A percentile compares a stretch with the other conserved stretches of the same genome.
phyloP scores from a whole-genome alignment of 805 yeast genomes.

The Wickerhamomyces rabaulensis region DNA sequence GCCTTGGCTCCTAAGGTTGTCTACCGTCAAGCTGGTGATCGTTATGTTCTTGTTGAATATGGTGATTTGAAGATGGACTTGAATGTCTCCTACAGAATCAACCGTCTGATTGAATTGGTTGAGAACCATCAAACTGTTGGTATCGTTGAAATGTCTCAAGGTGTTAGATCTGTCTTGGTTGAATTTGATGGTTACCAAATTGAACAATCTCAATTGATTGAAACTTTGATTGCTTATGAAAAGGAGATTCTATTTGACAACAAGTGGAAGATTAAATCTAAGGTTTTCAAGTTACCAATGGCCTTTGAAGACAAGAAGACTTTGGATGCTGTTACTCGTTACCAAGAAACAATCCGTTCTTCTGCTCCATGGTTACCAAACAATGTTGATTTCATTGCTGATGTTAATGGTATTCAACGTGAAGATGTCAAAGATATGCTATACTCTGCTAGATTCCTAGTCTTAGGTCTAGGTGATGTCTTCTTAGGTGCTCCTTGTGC shows the following conservation, averaged over 20 bases:
- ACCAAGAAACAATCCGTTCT: conserved; percentile 87
- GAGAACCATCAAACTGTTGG: conserved; percentile 62
- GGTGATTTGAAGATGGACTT: conserved; percentile 87
- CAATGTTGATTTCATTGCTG: conserved; percentile 91
- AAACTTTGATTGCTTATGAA: conserved; percentile 68
- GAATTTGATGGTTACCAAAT: conserved; percentile 68
- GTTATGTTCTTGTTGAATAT: conserved; percentile 86
- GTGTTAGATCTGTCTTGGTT: conserved; percentile 90
- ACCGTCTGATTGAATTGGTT: conserved; percentile 73
- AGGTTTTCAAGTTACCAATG: conserved; percentile 84
- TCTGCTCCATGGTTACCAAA: conserved; percentile 98
- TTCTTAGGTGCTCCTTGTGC: conserved; percentile 98
- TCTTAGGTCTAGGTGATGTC: conserved; percentile 94
- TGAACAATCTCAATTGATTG: conserved; percentile 56
- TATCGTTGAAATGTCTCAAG: conserved; percentile 92
- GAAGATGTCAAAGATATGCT: conserved; percentile 76
- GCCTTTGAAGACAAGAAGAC: conserved; percentile 93
- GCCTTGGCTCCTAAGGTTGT: conserved; percentile 62
- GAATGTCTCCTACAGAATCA: conserved; percentile 79
- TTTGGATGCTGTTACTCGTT: conserved; percentile 83
- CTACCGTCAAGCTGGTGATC: conserved; percentile 96
- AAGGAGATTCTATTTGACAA: conserved; percentile 65
- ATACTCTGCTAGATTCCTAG: conserved; percentile 86
- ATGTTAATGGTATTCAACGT: conserved; percentile 77
- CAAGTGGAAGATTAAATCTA: conserved; percentile 83